Base-by-base conservation (phyloP, 1,284 basidiomycete species). In the Vanrija sp. region DNA sequence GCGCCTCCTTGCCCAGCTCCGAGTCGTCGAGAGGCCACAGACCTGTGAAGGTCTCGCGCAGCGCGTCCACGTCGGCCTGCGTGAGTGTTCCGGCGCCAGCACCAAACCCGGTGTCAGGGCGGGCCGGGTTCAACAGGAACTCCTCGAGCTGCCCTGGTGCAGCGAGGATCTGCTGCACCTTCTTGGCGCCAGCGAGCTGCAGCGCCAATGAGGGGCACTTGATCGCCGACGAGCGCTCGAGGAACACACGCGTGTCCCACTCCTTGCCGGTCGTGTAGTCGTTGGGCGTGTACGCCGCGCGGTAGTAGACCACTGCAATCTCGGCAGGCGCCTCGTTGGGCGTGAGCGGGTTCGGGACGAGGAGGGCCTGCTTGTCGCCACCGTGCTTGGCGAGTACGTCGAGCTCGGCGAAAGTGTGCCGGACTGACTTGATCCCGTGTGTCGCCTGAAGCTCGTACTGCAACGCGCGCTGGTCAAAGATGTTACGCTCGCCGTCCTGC, bases 111-210 rank as follows among this genome's bases (percentile, higher is more conserved):
- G 81, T 76, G 34, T 77, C 68, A 9, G 72, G 71, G 42, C 68
- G 47, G 46, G 62, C 68, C 55, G 51, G 21, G 7, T 55, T 51
- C 3, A 75, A 64, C 18, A 91, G 78, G 75, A 92, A 93, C 5
- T 79, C 77, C 65, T 91, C 89, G 21, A 95, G 80, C 10, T 90
- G 78, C 0, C 86, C 85, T 0, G 85, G 83, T 38, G 85, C 83
- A 2, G 87, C 85, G 15, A 98, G 81, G 0, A 89, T 89, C 69
- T 98, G 87, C 76, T 98, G 96, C 0, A 98, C 86, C 73, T 97
- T 97, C 79, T 98, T 98, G 1, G 89, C 87, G 0, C 95, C 96
- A 0, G 93, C 91, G 4, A 98, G 84, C 68, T 98, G 96, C 5
- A 98, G 82, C 1, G 89, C 86, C 62, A 98, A 84, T 1, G 85